Evolutionary conservation across 768 basidiomycete genomes (phyloP).

Genomic region (Trametes cingulata): DNA sequence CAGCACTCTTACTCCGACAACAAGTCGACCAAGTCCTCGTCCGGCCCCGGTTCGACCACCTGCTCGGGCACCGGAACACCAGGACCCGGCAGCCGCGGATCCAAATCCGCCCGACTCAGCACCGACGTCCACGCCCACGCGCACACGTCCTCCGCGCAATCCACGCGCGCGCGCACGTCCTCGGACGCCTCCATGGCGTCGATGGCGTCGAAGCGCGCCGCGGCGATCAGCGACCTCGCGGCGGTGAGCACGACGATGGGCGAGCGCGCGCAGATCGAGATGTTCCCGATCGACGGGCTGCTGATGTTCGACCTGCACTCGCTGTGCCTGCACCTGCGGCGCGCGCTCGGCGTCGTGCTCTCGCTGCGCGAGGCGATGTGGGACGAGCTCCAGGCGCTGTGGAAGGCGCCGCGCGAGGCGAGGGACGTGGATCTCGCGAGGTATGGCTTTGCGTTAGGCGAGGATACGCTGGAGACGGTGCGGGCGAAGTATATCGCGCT

Average conservation of each 20-base stretch:
- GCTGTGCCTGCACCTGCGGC: slow-evolving; percentile 28
- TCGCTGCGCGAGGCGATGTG: slow-evolving; percentile 32
- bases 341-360: slow-evolving; percentile 26
- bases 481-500: slow-evolving; percentile 25
- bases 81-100: too few relatives aligned
- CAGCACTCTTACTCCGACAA: not conserved
- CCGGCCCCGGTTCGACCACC: not conserved
- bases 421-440: slow-evolving; percentile 2
- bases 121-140: not conserved
- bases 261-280: slow-evolving; percentile 11
- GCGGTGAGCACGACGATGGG: slow-evolving; percentile 14
- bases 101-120: too few relatives aligned
- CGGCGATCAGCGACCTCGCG: slow-evolving; percentile 12
- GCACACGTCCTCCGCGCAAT: not conserved
- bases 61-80: not conserved
- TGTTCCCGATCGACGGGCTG: slow-evolving; percentile 24
- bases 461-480: slow-evolving; percentile 19
- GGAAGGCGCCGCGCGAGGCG: slow-evolving; percentile 12
- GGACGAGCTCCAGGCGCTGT: slow-evolving; percentile 25
- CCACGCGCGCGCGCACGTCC: not conserved
- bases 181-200: not conserved
- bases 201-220: slow-evolving; percentile 4
- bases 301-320: slow-evolving; percentile 22
- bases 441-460: slow-evolving; percentile 24
- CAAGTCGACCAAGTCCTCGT: not conserved